Evolutionary conservation across 2,329 filamentous ascomycete species (phyloP).

Genomic region (Leptodontidium sp.): DNA sequence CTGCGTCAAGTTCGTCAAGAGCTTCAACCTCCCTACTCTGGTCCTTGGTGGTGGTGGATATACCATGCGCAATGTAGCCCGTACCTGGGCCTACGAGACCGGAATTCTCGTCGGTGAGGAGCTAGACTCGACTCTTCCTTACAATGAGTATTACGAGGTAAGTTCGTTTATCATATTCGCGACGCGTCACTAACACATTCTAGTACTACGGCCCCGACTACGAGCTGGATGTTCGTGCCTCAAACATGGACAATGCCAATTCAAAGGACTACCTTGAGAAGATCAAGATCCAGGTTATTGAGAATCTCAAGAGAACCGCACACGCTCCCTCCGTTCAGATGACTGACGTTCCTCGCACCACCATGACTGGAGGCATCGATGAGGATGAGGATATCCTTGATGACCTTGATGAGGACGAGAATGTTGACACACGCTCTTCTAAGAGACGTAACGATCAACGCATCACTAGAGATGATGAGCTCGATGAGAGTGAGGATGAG

Average conservation of each 20-base stretch:
- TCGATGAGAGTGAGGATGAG: slow-evolving; percentile 90
- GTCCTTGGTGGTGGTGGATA: slow-evolving; percentile 96
- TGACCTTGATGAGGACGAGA: slow-evolving; percentile 82
- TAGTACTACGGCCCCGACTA: slow-evolving; percentile 93
- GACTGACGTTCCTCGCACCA: slow-evolving; percentile 74
- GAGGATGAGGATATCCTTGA: slow-evolving; percentile 72
- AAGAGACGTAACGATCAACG: slow-evolving; percentile 84
- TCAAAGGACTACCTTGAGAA: slow-evolving; percentile 82
- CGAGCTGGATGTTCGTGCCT: slow-evolving; percentile 86
- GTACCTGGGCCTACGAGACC: slow-evolving; percentile 97
- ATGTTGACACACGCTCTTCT: slow-evolving; percentile 83
- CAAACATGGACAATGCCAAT: slow-evolving; percentile 92
- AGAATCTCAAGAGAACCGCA: slow-evolving; percentile 86
- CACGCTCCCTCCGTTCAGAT: slow-evolving; percentile 92
- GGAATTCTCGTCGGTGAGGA: slow-evolving; percentile 85
- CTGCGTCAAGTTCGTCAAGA: slow-evolving; percentile 92
- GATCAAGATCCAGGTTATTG: slow-evolving; percentile 81
- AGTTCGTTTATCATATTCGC: slow-evolving; percentile 55
- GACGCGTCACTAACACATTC: slow-evolving; percentile 23
- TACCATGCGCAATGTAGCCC: slow-evolving; percentile 95
- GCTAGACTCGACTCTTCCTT: slow-evolving; percentile 85
- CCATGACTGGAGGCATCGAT: slow-evolving; percentile 68
- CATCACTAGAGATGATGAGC: slow-evolving; percentile 78
- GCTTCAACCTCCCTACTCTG: slow-evolving; percentile 83
- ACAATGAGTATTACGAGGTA: slow-evolving; percentile 93